A percentile compares a stretch with the other conserved stretches of the same genome.
Evolutionary conservation across 2,329 filamentous ascomycete genomes (phyloP).

Genomic region (Hypoxylon sp.): DNA sequence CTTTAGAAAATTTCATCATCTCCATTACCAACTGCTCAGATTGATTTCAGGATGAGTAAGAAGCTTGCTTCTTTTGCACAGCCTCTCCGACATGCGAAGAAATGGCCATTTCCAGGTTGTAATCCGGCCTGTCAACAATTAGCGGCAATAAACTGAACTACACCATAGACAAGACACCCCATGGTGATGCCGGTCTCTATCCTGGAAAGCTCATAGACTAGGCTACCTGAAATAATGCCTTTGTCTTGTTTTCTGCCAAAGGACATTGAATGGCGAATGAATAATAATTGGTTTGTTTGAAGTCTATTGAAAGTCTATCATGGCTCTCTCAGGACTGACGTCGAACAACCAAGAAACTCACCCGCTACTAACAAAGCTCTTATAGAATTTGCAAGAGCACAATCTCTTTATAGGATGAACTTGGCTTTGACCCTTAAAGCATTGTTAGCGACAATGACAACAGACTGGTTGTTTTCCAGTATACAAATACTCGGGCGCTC

Average conservation of each 20-base stretch:
- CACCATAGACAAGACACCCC: background rate
- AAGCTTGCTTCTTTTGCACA: constrained; percentile 6
- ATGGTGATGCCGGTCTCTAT: background rate
- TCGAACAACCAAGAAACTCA: background rate
- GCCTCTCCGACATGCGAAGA: constrained; percentile 1
- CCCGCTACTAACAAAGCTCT: constrained; percentile 13
- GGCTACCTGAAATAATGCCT: background rate
- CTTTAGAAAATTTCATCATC: constrained; percentile 1
- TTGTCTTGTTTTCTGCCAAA: constrained; percentile 14
- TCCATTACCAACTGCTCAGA: background rate
- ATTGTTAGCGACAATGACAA: background rate
- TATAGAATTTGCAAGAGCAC: constrained; percentile 6
- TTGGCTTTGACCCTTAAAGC: background rate
- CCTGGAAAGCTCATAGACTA: background rate
- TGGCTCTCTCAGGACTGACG: background rate
- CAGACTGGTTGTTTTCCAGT: background rate
- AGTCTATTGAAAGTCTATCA: background rate
- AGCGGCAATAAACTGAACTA: background rate
- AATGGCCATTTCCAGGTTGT: background rate
- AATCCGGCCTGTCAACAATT: background rate
- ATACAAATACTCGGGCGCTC: constrained; percentile 24
- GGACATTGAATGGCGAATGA: background rate
- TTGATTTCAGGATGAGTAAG: constrained; percentile 3
- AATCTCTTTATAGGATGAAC: constrained; percentile 16
- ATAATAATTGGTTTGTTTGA: background rate